These are phyloP conservation scores for Rhizopogon vinicolor DNA, from an alignment of 768 basidiomycete species.

Conservation along the genomic window DNA sequence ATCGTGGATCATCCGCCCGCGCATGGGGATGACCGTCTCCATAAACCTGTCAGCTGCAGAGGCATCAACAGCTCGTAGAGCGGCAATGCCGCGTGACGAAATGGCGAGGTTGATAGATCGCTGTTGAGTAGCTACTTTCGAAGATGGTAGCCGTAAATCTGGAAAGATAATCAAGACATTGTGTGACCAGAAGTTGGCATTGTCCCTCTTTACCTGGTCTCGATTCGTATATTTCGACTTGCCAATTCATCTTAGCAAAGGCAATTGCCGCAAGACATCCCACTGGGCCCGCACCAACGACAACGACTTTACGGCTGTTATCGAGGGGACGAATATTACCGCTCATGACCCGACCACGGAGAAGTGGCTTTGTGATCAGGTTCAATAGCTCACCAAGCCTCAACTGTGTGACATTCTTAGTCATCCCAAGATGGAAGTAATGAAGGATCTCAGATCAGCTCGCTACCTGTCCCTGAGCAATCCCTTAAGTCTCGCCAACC, in stretches of 20 bases:
- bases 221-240: slow-evolving; percentile 74
- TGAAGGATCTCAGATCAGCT: slow-evolving; percentile 12
- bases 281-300: slow-evolving; percentile 91
- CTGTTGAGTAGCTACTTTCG: slow-evolving; percentile 60
- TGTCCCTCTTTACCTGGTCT: slow-evolving; percentile 55
- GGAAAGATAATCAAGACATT: slow-evolving; percentile 9
- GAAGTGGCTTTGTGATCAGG: background rate
- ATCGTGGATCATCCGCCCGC: slow-evolving; percentile 92
- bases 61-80: slow-evolving; percentile 76
- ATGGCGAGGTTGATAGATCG: slow-evolving; percentile 97
- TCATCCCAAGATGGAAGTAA: slow-evolving; percentile 11
- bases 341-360: slow-evolving; percentile 10
- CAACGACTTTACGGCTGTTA: slow-evolving; percentile 43
- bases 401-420: background rate
- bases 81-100: slow-evolving; percentile 88
- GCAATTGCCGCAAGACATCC: slow-evolving; percentile 88
- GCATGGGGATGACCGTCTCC: slow-evolving; percentile 86
- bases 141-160: slow-evolving; percentile 76
- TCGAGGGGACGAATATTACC: background rate
- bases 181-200: slow-evolving; percentile 10
- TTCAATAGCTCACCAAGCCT: background rate
- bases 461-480: background rate
- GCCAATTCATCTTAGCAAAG: slow-evolving; percentile 84
- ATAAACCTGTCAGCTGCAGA: slow-evolving; percentile 66
- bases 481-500: background rate